These are phyloP conservation scores for Biscutella laevigata DNA, from an alignment of 441 rosid species.

Conservation along the genomic window DNA sequence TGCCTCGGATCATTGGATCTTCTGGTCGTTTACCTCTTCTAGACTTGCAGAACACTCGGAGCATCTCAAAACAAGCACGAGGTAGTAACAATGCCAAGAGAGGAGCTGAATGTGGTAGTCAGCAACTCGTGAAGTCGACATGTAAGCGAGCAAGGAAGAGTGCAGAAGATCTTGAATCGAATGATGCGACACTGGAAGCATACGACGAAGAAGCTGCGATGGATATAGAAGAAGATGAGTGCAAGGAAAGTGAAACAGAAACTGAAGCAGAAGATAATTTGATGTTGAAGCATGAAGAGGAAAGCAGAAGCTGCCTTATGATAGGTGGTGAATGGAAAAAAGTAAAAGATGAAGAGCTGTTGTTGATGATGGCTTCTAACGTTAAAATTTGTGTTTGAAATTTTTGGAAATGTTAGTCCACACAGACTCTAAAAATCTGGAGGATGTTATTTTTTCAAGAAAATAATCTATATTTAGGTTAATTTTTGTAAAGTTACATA, in stretches of 20 bases:
- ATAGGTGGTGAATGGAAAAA: conserved; percentile 54
- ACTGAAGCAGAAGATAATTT: conserved; percentile 24
- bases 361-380: conserved; percentile 31
- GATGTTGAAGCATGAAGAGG: conserved; percentile 19
- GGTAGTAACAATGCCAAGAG: conserved; percentile 29
- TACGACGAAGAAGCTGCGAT: conserved; percentile 7
- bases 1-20: conserved; percentile 57
- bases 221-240: conserved; percentile 17
- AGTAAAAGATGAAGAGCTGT: conserved; percentile 38
- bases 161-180: conserved; percentile 10
- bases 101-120: conserved; percentile 24
- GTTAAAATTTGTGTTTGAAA: conserved; percentile 35
- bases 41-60: conserved; percentile 15
- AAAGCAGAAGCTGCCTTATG: conserved; percentile 36
- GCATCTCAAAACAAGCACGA: conserved; percentile 24
- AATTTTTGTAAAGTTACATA: neutral
- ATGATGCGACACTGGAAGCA: neutral
- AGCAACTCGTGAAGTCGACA: conserved; percentile 2
- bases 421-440: too few species aligned
- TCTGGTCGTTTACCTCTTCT: conserved; percentile 64
- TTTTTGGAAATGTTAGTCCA: neutral
- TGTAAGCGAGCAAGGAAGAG: conserved; percentile 21
- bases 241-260: too few species aligned
- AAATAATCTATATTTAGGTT: neutral
- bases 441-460: neutral